A percentile compares a stretch with the other conserved stretches of the same genome.
Evolutionary conservation across 2,329 filamentous ascomycete genomes (phyloP).

Genomic region (Amylocarpus encephaloides): DNA sequence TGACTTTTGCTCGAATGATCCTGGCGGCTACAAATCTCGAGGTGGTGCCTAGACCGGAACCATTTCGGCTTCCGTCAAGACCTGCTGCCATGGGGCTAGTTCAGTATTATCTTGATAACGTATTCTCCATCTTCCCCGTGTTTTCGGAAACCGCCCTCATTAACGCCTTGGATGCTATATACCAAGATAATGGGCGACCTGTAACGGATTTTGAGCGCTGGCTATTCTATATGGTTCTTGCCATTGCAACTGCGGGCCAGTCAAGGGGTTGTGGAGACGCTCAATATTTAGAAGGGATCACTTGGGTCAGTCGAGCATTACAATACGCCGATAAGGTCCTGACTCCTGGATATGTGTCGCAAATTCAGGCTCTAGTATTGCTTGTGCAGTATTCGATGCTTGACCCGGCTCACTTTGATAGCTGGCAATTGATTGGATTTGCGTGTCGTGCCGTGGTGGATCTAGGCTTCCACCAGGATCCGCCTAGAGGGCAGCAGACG

Average conservation of each 20-base stretch:
- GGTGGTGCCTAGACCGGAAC: conserved; percentile 55
- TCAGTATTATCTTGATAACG: conserved; percentile 77
- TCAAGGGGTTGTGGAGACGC: conserved; percentile 63
- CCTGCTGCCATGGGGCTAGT: conserved; percentile 63
- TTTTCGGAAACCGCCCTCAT: conserved; percentile 77
- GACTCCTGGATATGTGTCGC: conserved; percentile 73
- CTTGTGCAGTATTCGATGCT: conserved; percentile 86
- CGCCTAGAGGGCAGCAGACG: conserved; percentile 61
- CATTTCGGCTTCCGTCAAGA: conserved; percentile 62
- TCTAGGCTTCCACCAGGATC: conserved; percentile 88
- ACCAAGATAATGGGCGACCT: conserved; percentile 59
- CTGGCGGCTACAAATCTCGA: conserved; percentile 76
- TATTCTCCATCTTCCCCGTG: conserved; percentile 74
- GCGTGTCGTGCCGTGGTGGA: conserved; percentile 84
- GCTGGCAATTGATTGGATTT: conserved; percentile 89
- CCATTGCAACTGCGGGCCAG: conserved; percentile 69
- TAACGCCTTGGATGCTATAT: conserved; percentile 73
- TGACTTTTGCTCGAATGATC: conserved; percentile 87
- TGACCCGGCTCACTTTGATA: conserved; percentile 86
- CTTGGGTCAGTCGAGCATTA: conserved; percentile 59
- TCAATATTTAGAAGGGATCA: conserved; percentile 51
- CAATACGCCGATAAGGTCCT: conserved; percentile 76
- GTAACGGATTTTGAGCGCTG: conserved; percentile 67
- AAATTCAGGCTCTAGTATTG: conserved; percentile 81
- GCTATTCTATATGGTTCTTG: conserved; percentile 83